These are phyloP conservation scores for Fomitopsis betulina DNA, from an alignment of 1,284 basidiomycete genomes.

Conservation along the genomic window DNA sequence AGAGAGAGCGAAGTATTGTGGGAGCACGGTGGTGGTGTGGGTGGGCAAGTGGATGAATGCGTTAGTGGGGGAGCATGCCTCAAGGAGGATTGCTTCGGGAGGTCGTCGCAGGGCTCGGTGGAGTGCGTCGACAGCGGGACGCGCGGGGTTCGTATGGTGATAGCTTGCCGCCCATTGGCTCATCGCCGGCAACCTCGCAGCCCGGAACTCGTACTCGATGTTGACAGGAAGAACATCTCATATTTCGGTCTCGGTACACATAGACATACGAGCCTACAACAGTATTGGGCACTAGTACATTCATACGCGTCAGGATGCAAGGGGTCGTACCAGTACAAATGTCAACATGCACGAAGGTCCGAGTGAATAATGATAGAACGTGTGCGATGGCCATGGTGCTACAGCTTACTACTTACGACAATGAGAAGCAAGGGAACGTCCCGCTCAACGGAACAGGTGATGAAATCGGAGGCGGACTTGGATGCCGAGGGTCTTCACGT, in stretches of 20 bases:
- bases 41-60: neutral
- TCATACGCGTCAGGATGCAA: neutral
- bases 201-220: neutral
- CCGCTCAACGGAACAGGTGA: constrained; percentile 3
- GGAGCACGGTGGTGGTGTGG: neutral
- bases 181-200: neutral
- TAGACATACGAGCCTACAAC: neutral
- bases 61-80: neutral
- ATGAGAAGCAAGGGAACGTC: neutral
- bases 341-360: constrained; percentile 1
- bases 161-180: neutral
- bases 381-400: neutral
- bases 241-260: neutral
- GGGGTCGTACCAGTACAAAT: neutral
- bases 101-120: neutral
- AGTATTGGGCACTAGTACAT: neutral
- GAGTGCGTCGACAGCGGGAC: neutral
- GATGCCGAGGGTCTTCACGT: constrained; percentile 2
- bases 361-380: neutral
- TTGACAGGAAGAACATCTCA: neutral
- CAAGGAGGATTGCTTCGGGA: neutral
- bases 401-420: neutral
- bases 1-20: neutral
- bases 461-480: constrained; percentile 2
- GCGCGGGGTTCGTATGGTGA: neutral